Conservation (phyloP, 2,329 filamentous ascomycete genomes). For the Colletotrichum musae region DNA sequence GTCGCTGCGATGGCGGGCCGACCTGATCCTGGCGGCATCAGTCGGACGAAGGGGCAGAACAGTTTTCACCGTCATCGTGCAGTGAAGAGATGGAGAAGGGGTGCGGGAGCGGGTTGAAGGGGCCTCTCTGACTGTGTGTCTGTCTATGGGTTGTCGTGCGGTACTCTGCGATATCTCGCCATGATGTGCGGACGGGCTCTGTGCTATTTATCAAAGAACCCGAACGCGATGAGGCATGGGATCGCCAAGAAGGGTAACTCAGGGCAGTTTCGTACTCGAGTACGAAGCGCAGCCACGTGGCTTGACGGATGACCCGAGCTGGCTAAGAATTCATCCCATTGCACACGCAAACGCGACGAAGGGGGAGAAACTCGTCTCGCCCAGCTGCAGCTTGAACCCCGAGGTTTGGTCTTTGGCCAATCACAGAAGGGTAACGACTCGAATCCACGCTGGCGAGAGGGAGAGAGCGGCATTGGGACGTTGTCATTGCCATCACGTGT, state of each 20-base stretch:
- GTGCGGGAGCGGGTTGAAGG: not conserved
- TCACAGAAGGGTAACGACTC: constrained; percentile 2
- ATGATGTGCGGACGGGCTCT: constrained; percentile 12
- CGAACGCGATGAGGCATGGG: not conserved
- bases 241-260: not conserved
- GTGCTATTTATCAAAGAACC: constrained; percentile 26
- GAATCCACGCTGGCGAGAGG: not conserved
- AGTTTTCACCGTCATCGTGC: constrained; percentile 26
- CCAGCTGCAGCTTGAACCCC: constrained; percentile 1
- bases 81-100: not conserved
- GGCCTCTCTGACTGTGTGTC: not conserved
- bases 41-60: constrained; percentile 13
- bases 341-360: not conserved
- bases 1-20: constrained; percentile 20
- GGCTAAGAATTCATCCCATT: not conserved
- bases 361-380: too few species aligned
- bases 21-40: constrained; percentile 18
- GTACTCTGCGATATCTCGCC: not conserved
- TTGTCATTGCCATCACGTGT: constrained; percentile 34
- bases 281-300: constrained; percentile 18
- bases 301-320: constrained; percentile 9
- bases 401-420: constrained; percentile 9
- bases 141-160: too few species aligned
- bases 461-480: constrained; percentile 10
- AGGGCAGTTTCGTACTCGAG: not conserved